phyloP scores from a whole-genome alignment of 441 rosid species.

The Gossypium schwendimanii region DNA sequence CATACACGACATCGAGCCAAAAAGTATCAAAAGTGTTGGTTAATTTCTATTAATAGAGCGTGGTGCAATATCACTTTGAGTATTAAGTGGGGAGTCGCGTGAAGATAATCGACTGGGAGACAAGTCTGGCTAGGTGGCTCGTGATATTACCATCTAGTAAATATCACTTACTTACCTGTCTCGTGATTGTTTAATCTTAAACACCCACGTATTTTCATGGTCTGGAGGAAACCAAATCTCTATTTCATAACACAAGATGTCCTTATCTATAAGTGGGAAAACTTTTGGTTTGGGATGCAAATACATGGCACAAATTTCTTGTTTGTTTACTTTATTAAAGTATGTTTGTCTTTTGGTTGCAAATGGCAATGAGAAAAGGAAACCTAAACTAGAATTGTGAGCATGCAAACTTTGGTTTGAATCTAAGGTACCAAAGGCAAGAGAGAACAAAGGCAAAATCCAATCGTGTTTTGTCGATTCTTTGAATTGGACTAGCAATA shows the following conservation, averaged over 20 bases:
- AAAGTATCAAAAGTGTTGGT: background rate
- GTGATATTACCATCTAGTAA: no score
- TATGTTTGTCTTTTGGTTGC: background rate
- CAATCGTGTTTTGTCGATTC: no score
- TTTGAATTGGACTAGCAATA: no score
- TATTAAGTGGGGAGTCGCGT: no score
- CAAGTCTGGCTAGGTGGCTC: no score
- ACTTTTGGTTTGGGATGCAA: background rate
- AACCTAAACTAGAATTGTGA: background rate
- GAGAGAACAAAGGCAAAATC: no score
- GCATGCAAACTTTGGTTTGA: no score
- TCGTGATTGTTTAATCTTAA: background rate
- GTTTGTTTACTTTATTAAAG: background rate
- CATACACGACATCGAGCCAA: no score
- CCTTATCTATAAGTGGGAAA: background rate
- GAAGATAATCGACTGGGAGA: no score
- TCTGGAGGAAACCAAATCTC: background rate
- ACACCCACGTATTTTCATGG: background rate
- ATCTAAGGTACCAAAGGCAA: no score
- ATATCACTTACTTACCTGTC: no score
- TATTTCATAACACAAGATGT: background rate
- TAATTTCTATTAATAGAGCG: background rate
- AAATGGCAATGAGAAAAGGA: background rate
- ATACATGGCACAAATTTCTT: background rate
- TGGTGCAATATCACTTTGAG: no score